Percentiles rank a stretch among this genome's conserved stretches.
Evolutionary conservation across 331 rosid species (phyloP).

Genomic region (Spiraea crenata): DNA sequence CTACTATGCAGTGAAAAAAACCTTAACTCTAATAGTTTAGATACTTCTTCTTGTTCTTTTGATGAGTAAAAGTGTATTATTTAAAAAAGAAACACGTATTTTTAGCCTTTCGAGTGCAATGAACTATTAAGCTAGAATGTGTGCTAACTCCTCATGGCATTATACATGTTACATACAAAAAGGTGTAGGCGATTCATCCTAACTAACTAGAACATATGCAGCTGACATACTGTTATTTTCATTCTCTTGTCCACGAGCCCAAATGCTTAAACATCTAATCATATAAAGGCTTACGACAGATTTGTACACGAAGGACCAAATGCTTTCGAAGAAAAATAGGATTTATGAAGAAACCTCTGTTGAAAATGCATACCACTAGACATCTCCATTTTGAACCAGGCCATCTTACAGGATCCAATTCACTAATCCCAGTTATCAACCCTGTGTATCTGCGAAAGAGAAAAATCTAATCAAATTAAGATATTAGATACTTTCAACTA

Average conservation of each 20-base stretch:
- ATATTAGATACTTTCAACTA: slow-evolving; percentile 1
- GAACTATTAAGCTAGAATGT: not conserved
- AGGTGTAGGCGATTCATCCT: not conserved
- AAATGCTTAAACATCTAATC: not conserved
- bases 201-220: not conserved
- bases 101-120: not conserved
- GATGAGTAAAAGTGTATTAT: too few species aligned
- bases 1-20: not conserved
- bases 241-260: not conserved
- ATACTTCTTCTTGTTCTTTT: too few species aligned
- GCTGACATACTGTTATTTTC: not conserved
- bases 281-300: not conserved
- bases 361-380: slow-evolving; percentile 48
- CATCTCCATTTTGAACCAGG: slow-evolving; percentile 94
- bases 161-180: not conserved
- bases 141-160: not conserved
- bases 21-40: not conserved
- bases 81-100: not conserved
- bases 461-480: slow-evolving; percentile 6
- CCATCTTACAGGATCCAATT: slow-evolving; percentile 83
- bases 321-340: not conserved
- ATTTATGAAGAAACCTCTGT: not conserved
- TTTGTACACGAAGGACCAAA: not conserved
- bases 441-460: slow-evolving; percentile 65
- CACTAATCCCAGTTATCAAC: slow-evolving; percentile 63